A percentile compares a stretch with the other conserved stretches of the same genome.
Conservation (phyloP, 2,329 filamentous ascomycete species). For the Xylaria sp. region DNA sequence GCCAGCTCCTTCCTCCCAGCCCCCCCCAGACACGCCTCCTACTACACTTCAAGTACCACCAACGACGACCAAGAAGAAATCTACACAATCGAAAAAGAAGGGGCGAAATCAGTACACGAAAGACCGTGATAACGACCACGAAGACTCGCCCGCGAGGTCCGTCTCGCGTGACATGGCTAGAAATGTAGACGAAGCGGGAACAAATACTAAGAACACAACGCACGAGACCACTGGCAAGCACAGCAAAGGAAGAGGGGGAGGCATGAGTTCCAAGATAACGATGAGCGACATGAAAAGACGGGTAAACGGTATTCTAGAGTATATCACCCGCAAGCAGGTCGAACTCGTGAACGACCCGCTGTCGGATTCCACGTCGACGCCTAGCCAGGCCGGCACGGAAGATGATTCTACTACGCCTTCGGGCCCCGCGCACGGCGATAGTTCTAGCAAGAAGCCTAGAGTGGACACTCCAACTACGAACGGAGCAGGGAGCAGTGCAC, state of each 20-base stretch:
- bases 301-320: slow-evolving; percentile 86
- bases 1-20: slow-evolving; percentile 57
- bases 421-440: slow-evolving; percentile 53
- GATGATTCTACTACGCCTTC: slow-evolving; percentile 52
- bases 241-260: slow-evolving; percentile 60
- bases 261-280: slow-evolving; percentile 75
- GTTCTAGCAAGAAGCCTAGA: slow-evolving; percentile 39
- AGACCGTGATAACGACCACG: slow-evolving; percentile 70
- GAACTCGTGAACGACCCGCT: slow-evolving; percentile 78
- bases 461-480: slow-evolving; percentile 36
- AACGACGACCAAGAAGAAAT: slow-evolving; percentile 70
- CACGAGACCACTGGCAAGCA: slow-evolving; percentile 61
- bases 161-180: slow-evolving; percentile 60
- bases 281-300: slow-evolving; percentile 91
- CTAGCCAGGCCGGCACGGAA: slow-evolving; percentile 56
- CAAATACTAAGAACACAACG: slow-evolving; percentile 49
- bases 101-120: slow-evolving; percentile 85
- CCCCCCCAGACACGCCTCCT: slow-evolving; percentile 61
- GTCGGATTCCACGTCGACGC: slow-evolving; percentile 54
- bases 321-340: slow-evolving; percentile 88
- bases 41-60: slow-evolving; percentile 54
- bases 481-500: slow-evolving; percentile 50
- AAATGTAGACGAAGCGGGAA: slow-evolving; percentile 60
- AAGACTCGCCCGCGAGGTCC: slow-evolving; percentile 68
- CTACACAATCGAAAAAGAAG: slow-evolving; percentile 69